These are phyloP conservation scores for Blastobotrys petasosporus DNA, from an alignment of 1,139 yeast genomes.

Conservation along the genomic window DNA sequence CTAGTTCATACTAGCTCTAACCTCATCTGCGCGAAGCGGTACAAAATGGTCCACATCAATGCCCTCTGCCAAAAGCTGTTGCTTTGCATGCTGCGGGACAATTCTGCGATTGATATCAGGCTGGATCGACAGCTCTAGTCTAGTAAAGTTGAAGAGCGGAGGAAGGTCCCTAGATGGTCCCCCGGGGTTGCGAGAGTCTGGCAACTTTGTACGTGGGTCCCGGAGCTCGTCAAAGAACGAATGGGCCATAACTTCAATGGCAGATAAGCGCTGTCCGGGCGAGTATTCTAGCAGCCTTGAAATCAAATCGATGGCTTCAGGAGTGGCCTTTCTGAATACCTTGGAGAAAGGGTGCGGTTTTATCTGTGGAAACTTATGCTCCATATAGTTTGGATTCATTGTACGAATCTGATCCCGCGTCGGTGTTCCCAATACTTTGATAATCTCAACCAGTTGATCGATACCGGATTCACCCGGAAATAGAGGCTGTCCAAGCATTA, in stretches of 20 bases:
- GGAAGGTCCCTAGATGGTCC: slow-evolving; percentile 36
- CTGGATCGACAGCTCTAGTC: slow-evolving; percentile 36
- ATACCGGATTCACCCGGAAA: slow-evolving; percentile 98
- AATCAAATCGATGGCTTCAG: slow-evolving; percentile 60
- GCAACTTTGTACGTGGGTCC: slow-evolving; percentile 47
- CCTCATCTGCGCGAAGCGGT: slow-evolving; percentile 34
- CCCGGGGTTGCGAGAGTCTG: slow-evolving; percentile 40
- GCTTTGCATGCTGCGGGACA: slow-evolving; percentile 38
- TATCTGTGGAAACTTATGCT: slow-evolving; percentile 93
- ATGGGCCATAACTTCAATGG: slow-evolving; percentile 62
- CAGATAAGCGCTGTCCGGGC: slow-evolving; percentile 64
- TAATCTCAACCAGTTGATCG: slow-evolving; percentile 94
- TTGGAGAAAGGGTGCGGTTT: slow-evolving; percentile 85
- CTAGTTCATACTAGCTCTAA: slow-evolving; percentile 15
- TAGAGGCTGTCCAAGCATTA: slow-evolving; percentile 88
- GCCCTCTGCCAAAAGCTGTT: slow-evolving; percentile 28
- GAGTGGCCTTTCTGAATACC: slow-evolving; percentile 63
- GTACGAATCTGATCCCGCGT: slow-evolving; percentile 84
- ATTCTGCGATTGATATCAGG: slow-evolving; percentile 37
- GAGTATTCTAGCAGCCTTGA: slow-evolving; percentile 63
- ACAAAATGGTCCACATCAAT: slow-evolving; percentile 35
- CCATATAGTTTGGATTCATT: slow-evolving; percentile 97
- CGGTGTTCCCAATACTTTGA: slow-evolving; percentile 93
- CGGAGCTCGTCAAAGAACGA: slow-evolving; percentile 75
- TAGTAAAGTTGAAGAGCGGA: slow-evolving; percentile 38